These are phyloP conservation scores for Yamadazyma taylorii DNA, from an alignment of 1,139 yeast genomes.

Conservation along the genomic window DNA sequence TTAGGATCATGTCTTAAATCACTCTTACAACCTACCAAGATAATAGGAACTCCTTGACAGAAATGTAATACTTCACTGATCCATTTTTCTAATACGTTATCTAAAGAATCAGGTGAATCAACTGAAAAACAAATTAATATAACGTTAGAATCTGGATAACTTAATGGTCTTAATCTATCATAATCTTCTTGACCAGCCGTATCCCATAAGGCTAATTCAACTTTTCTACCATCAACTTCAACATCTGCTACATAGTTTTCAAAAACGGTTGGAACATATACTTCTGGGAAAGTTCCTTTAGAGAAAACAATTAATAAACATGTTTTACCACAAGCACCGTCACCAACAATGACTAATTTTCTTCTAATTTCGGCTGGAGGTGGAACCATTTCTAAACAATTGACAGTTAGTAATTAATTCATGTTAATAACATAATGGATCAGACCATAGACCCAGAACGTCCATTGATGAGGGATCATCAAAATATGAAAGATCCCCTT, in stretches of 20 bases:
- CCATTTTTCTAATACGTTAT: constrained; percentile 94
- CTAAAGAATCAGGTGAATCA: constrained; percentile 89
- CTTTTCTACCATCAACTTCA: constrained; percentile 91
- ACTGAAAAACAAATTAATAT: constrained; percentile 89
- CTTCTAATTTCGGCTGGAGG: constrained; percentile 70
- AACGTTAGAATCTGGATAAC: constrained; percentile 92
- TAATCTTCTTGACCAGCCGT: constrained; percentile 98
- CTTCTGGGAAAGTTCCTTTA: constrained; percentile 94
- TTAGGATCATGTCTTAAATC: constrained; percentile 84
- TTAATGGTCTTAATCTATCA: constrained; percentile 89
- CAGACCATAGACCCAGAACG: no score
- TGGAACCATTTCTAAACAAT: constrained; percentile 40
- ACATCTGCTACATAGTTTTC: constrained; percentile 95
- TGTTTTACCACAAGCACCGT: constrained; percentile 86
- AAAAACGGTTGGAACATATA: constrained; percentile 92
- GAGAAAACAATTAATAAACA: constrained; percentile 84
- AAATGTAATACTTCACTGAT: constrained; percentile 90
- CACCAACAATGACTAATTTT: constrained; percentile 83
- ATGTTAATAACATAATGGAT: no score
- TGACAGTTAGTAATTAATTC: no score
- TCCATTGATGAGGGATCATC: no score
- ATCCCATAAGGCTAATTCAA: constrained; percentile 95
- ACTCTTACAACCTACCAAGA: constrained; percentile 88
- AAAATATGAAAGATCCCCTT: no score
- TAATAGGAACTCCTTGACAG: constrained; percentile 94